phyloP scores from a whole-genome alignment of 192 early-diverging fungal species.

The Rhizophlyctis rosea region DNA sequence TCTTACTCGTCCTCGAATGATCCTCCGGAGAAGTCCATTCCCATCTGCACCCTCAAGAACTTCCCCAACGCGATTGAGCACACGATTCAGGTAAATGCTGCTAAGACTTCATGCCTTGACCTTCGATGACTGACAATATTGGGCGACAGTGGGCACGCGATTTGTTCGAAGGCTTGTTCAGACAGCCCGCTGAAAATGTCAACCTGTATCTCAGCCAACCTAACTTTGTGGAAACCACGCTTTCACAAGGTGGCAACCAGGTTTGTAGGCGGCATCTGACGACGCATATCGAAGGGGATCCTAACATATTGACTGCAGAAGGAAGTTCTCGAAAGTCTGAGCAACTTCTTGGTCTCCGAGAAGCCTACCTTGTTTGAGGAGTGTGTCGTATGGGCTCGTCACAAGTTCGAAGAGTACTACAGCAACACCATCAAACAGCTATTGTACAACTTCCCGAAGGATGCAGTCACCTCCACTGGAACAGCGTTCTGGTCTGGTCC shows the following conservation, averaged over 20 bases:
- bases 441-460: conserved; percentile 95
- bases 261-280: not conserved
- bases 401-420: conserved; percentile 90
- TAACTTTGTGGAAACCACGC: conserved; percentile 72
- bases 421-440: conserved; percentile 92
- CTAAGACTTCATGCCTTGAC: conserved; percentile 4
- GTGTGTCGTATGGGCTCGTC: conserved; percentile 89
- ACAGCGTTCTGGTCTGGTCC: conserved; percentile 95
- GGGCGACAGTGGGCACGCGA: conserved; percentile 89
- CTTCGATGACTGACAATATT: conserved; percentile 4
- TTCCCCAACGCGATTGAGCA: conserved; percentile 96
- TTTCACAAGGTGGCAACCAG: conserved; percentile 73
- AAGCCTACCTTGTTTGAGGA: conserved; percentile 86
- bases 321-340: conserved; percentile 75
- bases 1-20: conserved; percentile 98
- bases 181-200: conserved; percentile 87
- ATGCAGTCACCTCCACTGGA: conserved; percentile 84
- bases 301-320: conserved; percentile 54
- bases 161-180: conserved; percentile 92
- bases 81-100: conserved; percentile 53
- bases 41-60: conserved; percentile 97
- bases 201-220: conserved; percentile 87
- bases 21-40: conserved; percentile 95
- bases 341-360: conserved; percentile 66
- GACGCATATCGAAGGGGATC: no score